Conservation (phyloP, 2,329 filamentous ascomycete species). For the Dothistroma pini region DNA sequence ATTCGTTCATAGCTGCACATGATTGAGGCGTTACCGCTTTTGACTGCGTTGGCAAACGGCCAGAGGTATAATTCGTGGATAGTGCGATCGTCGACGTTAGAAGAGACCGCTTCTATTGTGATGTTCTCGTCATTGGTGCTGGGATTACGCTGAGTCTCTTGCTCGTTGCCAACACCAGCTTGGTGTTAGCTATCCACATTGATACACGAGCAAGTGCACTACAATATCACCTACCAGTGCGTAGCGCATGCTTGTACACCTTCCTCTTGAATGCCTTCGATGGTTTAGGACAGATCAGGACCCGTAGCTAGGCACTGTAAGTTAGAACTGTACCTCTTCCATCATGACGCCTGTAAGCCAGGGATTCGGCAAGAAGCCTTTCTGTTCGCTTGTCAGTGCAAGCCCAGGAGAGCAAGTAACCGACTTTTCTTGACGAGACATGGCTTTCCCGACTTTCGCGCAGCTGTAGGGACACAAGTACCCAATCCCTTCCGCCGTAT, state of each 20-base stretch:
- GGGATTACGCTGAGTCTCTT: conserved; percentile 37
- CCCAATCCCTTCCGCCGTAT: conserved; percentile 81
- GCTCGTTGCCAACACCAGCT: conserved; percentile 56
- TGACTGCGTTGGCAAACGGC: conserved; percentile 34
- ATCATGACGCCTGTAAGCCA: conserved; percentile 79
- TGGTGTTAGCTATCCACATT: conserved; percentile 32
- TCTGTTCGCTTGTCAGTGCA: conserved; percentile 34
- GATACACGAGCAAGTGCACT: no score
- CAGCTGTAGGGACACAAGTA: neutral
- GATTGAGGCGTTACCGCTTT: conserved; percentile 25
- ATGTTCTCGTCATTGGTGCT: conserved; percentile 20
- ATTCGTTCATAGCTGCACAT: conserved; percentile 54
- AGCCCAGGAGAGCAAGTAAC: no score
- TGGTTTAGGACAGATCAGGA: conserved; percentile 55
- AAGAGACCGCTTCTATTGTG: conserved; percentile 35
- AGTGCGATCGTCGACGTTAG: conserved; percentile 52
- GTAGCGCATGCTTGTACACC: conserved; percentile 73
- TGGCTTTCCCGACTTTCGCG: no score
- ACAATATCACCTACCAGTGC: conserved; percentile 46
- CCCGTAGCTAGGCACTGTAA: neutral
- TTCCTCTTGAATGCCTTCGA: conserved; percentile 68
- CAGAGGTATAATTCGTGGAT: conserved; percentile 56
- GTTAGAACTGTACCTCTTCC: conserved; percentile 36
- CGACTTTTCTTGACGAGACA: no score
- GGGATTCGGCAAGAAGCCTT: conserved; percentile 83